Evolutionary conservation across 2,329 filamentous ascomycete species (phyloP).

Genomic region (Magnaporthales sp.): DNA sequence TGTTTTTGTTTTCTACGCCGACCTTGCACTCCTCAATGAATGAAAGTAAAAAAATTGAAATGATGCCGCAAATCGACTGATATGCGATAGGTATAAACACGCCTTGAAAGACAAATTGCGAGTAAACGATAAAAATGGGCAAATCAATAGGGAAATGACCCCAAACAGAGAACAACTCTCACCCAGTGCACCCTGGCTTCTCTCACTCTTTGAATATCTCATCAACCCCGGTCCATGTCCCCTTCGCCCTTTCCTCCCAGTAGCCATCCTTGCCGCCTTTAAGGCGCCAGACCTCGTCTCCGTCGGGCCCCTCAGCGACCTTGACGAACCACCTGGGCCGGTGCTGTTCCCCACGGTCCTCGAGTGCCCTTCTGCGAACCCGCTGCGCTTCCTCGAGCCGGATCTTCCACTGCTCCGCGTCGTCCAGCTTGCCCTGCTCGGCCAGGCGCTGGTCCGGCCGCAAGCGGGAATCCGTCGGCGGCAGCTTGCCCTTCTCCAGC

Average conservation of each 20-base stretch:
- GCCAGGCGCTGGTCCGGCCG: conserved; percentile 81
- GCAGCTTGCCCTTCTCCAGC: conserved; percentile 65
- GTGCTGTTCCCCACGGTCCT: conserved; percentile 64
- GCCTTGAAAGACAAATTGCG: neutral
- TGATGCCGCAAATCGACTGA: neutral
- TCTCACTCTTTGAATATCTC: conserved; percentile 34
- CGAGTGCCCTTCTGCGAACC: conserved; percentile 62
- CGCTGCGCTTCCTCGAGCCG: conserved; percentile 81
- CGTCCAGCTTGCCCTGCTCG: conserved; percentile 74
- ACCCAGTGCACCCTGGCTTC: neutral
- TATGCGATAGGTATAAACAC: conserved; percentile 2
- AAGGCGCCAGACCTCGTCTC: conserved; percentile 65
- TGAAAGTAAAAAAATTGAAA: neutral
- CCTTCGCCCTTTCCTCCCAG: conserved; percentile 75
- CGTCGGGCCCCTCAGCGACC: conserved; percentile 48
- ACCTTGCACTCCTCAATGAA: neutral
- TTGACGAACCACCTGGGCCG: conserved; percentile 77
- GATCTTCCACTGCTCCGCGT: conserved; percentile 76
- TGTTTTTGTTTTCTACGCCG: neutral
- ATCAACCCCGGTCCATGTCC: conserved; percentile 53
- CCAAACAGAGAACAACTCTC: neutral
- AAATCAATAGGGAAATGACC: no score
- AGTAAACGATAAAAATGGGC: neutral
- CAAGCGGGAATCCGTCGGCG: conserved; percentile 74
- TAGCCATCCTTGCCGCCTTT: conserved; percentile 81